Evolutionary conservation across 352 stramenopile genomes (phyloP), one percentile per base, ranked within the genome.

Genomic region (Pseudoperonospora humuli): DNA sequence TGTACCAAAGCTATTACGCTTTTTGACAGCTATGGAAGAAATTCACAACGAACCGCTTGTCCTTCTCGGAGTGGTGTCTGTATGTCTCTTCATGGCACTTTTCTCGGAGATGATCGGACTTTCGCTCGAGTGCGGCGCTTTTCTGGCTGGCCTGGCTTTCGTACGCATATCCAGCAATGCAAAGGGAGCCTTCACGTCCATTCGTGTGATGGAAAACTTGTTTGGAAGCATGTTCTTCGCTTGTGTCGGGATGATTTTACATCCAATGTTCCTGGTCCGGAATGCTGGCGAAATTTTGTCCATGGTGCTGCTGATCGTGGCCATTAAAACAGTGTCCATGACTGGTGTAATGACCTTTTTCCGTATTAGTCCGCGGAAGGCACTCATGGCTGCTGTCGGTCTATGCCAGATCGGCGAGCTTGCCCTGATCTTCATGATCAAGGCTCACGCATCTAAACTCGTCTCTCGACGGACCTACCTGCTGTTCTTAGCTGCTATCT

Each of bases 361-460:
- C 39, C 61, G 70, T 11, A 79, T 88, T 14, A 82, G 65, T 47
- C 71, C 85, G 29, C 60, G 77, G 21, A 84, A 85, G 23, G 75
- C 81, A n/a, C 35, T 93, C 23, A 68, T 82, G 18, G 81, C 78
- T 18, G 76, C 73, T 13, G 58, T 87, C 2, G 77, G 76, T 13
- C 54, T 93, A 10, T 93, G 76, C 29, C 81, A 93, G 32, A 85
- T 93, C 42, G 81, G 81, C 10, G 81, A 93, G 41, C 55, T 93
- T 10, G 76, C 81, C 25, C 67, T 93, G 18, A 91, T 93, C 55
- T 93, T 93, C 47, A 93, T 93, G 72, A 93, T 91, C 70, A 93
- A 93, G 39, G 78, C 81, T 21, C 81, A 91, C 34, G 68, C 75
- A 4, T 86, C 76, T 20, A 71, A 90, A 43, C 78, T 93, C 27